Evolutionary conservation across 2,329 filamentous ascomycete genomes (phyloP), one percentile per base, ranked within the genome.

Genomic region (Orbilia ellipsospora): DNA sequence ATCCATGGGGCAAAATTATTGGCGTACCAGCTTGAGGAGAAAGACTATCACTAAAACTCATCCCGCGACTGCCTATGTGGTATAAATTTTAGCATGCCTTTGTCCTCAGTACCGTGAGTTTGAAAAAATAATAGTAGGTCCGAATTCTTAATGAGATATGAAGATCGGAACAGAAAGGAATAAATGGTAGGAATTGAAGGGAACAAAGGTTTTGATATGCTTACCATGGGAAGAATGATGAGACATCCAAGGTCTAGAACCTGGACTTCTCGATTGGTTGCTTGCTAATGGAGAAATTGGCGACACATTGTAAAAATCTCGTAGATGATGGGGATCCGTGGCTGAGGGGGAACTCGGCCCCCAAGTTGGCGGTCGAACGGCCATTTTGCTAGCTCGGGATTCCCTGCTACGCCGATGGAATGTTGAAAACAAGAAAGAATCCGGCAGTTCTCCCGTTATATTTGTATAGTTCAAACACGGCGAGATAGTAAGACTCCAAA

Each of bases 1-100:
- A 75, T 56, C 72, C 72, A 75, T 75, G 72, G 72, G 72, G 72
- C 45, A 75, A 44, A 60, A 75, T 54, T 69, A 75, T 75, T 63
- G 72, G 72, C 72, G 72, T 75, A 75, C 72, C 72, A 65, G 64
- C 59, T 50, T 75, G 57, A 50, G 70, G 70, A 50, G 70, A 68
- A 51, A 59, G 56, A 44, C 16, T n/a, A 40, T 69, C 64, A 61
- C 64, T 64, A 44, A 75, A 40, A 52, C 72, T 75, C 72, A 69
- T 69, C 4, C 72, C 64, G 72, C 72, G 72, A 42, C 72, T 75
- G 18, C 64, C 72, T 75, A 61, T 61, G 16, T 42, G 42, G 15
- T 60, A 56, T 44, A 52, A 44, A 55, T 62, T 40, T 73, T 62
- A 73, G 69, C 48, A 73, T 67, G n/a, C 51, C 28, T 7, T 4